Conservation (phyloP, 352 stramenopile genomes). For the Phytophthora brassicae region DNA sequence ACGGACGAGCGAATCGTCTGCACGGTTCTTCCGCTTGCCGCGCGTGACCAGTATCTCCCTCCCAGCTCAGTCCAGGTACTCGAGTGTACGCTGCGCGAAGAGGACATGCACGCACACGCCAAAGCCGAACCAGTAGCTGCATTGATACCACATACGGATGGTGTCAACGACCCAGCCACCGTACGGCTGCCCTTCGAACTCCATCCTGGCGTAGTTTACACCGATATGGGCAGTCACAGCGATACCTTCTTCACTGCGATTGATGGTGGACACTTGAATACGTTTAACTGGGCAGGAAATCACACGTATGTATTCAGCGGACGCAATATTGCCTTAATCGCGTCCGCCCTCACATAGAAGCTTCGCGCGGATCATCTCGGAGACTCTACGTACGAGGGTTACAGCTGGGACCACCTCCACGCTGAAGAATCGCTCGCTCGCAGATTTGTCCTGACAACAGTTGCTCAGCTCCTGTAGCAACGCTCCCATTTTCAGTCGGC, state of each 20-base stretch:
- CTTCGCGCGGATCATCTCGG: neutral
- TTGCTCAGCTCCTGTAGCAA: neutral
- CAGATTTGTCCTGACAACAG: neutral
- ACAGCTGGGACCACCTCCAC: neutral
- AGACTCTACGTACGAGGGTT: slow-evolving; percentile 1
- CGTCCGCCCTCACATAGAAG: too few species aligned
- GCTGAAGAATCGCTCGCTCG: neutral
- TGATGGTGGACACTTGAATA: too few species aligned
- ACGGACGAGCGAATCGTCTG: neutral
- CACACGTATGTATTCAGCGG: neutral
- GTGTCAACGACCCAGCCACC: neutral
- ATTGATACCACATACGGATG: neutral
- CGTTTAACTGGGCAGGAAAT: neutral
- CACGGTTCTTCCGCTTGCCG: too few species aligned
- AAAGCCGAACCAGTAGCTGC: slow-evolving; percentile 2
- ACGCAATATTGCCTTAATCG: neutral
- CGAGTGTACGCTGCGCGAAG: neutral
- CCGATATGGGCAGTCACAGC: too few species aligned
- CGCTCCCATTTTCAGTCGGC: slow-evolving; percentile 9
- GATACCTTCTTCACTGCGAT: too few species aligned
- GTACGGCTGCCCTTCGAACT: too few species aligned
- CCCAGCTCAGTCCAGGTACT: neutral
- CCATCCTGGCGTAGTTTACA: too few species aligned
- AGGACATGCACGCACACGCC: slow-evolving; percentile 2
- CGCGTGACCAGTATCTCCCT: neutral